Evolutionary conservation across 495 filamentous ascomycete genomes (phyloP).

Genomic region (Neurospora sp.): DNA sequence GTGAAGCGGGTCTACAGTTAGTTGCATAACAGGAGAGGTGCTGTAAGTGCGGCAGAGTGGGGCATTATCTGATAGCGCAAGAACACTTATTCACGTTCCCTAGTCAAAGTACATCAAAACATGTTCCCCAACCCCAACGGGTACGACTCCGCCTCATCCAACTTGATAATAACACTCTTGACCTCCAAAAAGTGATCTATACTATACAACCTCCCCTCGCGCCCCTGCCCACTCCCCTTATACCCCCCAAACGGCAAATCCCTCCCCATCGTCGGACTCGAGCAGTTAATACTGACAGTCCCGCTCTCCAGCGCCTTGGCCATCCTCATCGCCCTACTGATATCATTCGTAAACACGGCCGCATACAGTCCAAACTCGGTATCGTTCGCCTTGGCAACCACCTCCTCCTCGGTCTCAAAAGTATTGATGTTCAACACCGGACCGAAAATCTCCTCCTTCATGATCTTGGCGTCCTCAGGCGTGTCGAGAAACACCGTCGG

Average conservation of each 20-base stretch:
- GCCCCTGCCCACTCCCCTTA: conserved; percentile 30
- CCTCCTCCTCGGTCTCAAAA: conserved; percentile 55
- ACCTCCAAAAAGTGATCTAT: conserved; percentile 41
- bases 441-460: conserved; percentile 41
- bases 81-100: not conserved
- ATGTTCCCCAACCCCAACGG: not conserved
- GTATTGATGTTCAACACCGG: conserved; percentile 65
- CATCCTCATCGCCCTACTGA: conserved; percentile 58
- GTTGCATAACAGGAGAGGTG: not conserved
- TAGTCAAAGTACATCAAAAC: not conserved
- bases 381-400: conserved; percentile 57
- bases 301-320: conserved; percentile 60
- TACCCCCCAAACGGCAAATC: conserved; percentile 37
- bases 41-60: not conserved
- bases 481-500: conserved; percentile 66
- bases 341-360: conserved; percentile 61
- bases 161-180: conserved; percentile 31
- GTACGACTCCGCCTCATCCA: conserved; percentile 14
- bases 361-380: conserved; percentile 66
- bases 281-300: conserved; percentile 33
- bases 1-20: not conserved
- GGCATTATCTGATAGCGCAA: not conserved
- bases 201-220: conserved; percentile 29
- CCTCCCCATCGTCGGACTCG: conserved; percentile 22
- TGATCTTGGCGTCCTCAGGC: conserved; percentile 54